Base-by-base conservation (phyloP, 2,329 filamentous ascomycete genomes). In the Colletotrichum sp. region DNA sequence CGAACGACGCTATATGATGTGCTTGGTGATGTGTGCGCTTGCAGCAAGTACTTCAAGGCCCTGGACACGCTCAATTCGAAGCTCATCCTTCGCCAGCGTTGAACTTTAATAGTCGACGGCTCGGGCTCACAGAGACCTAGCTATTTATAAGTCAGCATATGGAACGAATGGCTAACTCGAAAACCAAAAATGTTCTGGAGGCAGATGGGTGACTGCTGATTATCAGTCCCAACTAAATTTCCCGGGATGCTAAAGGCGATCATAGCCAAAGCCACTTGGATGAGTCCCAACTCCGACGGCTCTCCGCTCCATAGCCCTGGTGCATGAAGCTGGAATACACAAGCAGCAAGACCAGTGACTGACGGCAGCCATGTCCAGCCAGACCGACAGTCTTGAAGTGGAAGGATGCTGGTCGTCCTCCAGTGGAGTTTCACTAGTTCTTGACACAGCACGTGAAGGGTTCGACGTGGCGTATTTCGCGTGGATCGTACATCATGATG, bases 371-470 rank as follows among this genome's bases (percentile, higher is more conserved):
- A 0, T 48, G n/a, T 0, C n/a, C 0, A 3, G 10, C 10, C 10
- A 48, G 0, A 1, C 7, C 1, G 1, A 10, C 43, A 1, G 4
- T 0, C 0, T 6, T 48, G 4, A 5, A 18, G 0, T 7, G 36
- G 4, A 38, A 10, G n/a, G n/a, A n/a, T n/a, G n/a, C n/a, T n/a
- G n/a, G n/a, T n/a, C n/a, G n/a, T n/a, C n/a, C n/a, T n/a, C n/a
- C n/a, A n/a, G n/a, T n/a, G n/a, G n/a, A n/a, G 16, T 43, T 16
- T 1, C 38, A 43, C 38, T 3, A 18, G 0, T 2, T 38, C 36
- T 38, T 4, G 0, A 38, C 16, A 43, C 36, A 43, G 16, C 16
- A 0, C 36, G 36, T 18, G 16, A 43, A 5, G 36, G 36, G 36
- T 43, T 43, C 36, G 36, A 43, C 36, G 36, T 43, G 36, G 36